A percentile compares a stretch with the other conserved stretches of the same genome.
These are phyloP conservation scores for Termitomyces eurrhizus DNA, from an alignment of 768 basidiomycete genomes.

Conservation along the genomic window DNA sequence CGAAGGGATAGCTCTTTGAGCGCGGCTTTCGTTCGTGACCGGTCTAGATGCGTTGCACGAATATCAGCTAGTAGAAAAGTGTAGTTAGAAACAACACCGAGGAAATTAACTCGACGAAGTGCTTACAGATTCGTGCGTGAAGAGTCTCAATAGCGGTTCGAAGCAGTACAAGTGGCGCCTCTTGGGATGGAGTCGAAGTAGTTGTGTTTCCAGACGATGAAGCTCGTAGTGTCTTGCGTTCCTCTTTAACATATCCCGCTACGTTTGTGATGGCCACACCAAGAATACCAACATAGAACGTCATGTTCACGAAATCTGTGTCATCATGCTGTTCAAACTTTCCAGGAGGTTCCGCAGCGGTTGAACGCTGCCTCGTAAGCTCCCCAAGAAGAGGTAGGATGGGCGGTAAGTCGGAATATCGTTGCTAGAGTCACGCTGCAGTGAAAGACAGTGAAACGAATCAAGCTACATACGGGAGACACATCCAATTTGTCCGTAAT, in stretches of 20 bases:
- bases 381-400: conserved; percentile 46
- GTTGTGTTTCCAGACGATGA: conserved; percentile 14
- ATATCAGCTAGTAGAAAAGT: conserved; percentile 51
- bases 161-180: conserved; percentile 47
- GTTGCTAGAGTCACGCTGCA: conserved; percentile 27
- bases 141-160: conserved; percentile 43
- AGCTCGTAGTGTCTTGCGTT: conserved; percentile 25
- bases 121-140: conserved; percentile 61
- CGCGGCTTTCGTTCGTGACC: conserved; percentile 67
- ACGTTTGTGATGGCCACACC: conserved; percentile 56
- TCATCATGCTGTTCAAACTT: conserved; percentile 52
- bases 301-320: conserved; percentile 60
- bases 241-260: conserved; percentile 49
- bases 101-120: not conserved
- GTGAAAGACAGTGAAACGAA: not conserved
- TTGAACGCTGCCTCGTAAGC: conserved; percentile 37
- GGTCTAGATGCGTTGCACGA: conserved; percentile 71
- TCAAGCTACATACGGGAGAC: conserved; percentile 19
- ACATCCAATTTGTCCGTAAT: conserved; percentile 29
- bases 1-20: conserved; percentile 63
- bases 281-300: conserved; percentile 53
- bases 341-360: conserved; percentile 23
- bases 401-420: conserved; percentile 42
- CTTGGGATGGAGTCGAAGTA: conserved; percentile 24
- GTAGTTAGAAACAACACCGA: not conserved